Evolutionary conservation across 495 filamentous ascomycete genomes (phyloP).

Genomic region (Cercophora sp.): DNA sequence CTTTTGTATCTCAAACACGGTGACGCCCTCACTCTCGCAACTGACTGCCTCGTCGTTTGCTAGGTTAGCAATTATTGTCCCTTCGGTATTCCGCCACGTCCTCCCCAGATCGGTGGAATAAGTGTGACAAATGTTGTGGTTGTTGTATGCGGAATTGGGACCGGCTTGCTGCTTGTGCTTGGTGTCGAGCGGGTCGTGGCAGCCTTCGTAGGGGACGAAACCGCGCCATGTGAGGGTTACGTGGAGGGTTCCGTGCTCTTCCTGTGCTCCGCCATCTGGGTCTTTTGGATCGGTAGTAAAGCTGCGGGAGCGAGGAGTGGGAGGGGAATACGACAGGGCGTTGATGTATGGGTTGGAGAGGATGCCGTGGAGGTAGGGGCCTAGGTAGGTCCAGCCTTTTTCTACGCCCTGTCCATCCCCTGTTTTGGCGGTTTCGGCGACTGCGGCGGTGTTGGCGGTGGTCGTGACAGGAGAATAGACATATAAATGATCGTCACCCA

Average conservation of each 20-base stretch:
- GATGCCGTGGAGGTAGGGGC: constrained; percentile 40
- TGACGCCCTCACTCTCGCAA: constrained; percentile 33
- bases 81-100: constrained; percentile 37
- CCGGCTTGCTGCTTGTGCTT: constrained; percentile 43
- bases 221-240: constrained; percentile 48
- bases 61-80: constrained; percentile 31
- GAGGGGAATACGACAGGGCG: constrained; percentile 37
- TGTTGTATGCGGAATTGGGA: constrained; percentile 43
- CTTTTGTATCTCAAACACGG: constrained; percentile 39
- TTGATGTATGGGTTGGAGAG: constrained; percentile 49
- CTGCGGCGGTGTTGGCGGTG: constrained; percentile 1
- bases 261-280: no score
- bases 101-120: constrained; percentile 39
- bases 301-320: no score
- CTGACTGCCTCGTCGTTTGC: constrained; percentile 29
- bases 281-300: no score
- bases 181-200: constrained; percentile 38
- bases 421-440: no score
- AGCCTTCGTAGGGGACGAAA: constrained; percentile 39
- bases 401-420: no score
- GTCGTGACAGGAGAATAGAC: constrained; percentile 23
- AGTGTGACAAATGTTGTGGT: constrained; percentile 44
- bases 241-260: constrained; percentile 27
- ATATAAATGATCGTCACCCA: constrained; percentile 45
- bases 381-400: constrained; percentile 33